A percentile compares a stretch with the other conserved stretches of the same genome.
These are phyloP conservation scores for Pyrenophora graminea DNA, from an alignment of 2,329 filamentous ascomycete species.

Conservation along the genomic window DNA sequence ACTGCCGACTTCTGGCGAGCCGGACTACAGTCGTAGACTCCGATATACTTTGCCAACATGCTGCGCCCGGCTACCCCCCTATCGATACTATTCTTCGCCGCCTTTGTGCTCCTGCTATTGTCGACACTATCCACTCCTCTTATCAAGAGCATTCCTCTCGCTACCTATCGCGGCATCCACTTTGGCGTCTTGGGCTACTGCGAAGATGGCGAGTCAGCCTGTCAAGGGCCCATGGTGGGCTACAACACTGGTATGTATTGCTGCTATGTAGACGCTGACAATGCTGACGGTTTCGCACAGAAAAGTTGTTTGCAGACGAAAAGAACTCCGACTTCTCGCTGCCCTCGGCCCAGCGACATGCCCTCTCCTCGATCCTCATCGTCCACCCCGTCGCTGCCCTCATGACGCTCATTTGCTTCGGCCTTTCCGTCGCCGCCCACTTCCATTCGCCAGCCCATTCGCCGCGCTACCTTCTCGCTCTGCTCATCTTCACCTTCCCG, in stretches of 20 bases:
- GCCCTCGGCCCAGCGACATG: constrained; percentile 66
- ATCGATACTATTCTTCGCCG: constrained; percentile 79
- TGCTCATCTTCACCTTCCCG: constrained; percentile 85
- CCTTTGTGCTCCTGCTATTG: constrained; percentile 83
- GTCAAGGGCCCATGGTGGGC: constrained; percentile 77
- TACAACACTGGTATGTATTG: constrained; percentile 75
- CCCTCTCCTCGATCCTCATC: constrained; percentile 85
- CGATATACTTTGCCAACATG: constrained; percentile 60
- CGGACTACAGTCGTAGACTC: constrained; percentile 25
- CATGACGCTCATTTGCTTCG: constrained; percentile 81
- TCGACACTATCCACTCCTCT: constrained; percentile 91
- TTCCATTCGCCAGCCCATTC: constrained; percentile 89
- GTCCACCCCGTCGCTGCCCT: constrained; percentile 90
- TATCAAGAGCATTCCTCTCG: constrained; percentile 81
- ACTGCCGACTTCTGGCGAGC: constrained; percentile 39
- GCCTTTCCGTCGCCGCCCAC: constrained; percentile 79
- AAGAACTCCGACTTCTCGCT: constrained; percentile 61
- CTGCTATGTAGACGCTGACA: not conserved
- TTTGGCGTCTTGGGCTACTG: constrained; percentile 97
- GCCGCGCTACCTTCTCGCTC: constrained; percentile 78
- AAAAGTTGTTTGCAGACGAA: constrained; percentile 53
- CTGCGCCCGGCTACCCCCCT: constrained; percentile 91
- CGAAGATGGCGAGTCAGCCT: constrained; percentile 56
- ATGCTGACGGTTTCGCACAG: constrained; percentile 39
- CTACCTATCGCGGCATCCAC: constrained; percentile 72